Conservation (phyloP, 331 rosid genomes). For the Rosa hybrid region DNA sequence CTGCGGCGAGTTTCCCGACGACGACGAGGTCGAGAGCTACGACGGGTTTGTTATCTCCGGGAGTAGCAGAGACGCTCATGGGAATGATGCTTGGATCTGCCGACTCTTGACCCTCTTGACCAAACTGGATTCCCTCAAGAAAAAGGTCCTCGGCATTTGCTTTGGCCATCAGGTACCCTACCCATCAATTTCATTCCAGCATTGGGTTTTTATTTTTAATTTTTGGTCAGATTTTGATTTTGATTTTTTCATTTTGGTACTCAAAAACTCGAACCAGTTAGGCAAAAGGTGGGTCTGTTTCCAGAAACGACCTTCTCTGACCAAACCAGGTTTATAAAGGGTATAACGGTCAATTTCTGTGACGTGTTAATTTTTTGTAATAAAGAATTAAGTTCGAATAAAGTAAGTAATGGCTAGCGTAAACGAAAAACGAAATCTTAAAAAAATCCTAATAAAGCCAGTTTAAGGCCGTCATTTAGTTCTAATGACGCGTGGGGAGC, state of each 20-base stretch:
- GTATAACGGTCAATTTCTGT: background rate
- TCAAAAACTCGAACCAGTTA: background rate
- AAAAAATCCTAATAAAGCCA: background rate
- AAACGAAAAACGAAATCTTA: background rate
- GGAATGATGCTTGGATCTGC: constrained; percentile 76
- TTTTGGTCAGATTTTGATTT: background rate
- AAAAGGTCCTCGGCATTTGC: constrained; percentile 81
- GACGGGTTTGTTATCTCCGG: constrained; percentile 87
- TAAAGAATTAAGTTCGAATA: background rate
- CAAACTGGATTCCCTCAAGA: constrained; percentile 52
- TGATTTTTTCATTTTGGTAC: background rate
- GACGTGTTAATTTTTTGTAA: background rate
- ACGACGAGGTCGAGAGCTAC: constrained; percentile 36
- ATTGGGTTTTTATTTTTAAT: background rate
- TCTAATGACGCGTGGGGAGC: background rate
- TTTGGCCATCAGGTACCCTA: constrained; percentile 82
- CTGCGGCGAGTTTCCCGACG: constrained; percentile 55
- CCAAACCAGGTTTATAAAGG: background rate
- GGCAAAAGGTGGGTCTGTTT: background rate
- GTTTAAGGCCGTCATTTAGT: background rate
- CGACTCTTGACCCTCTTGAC: constrained; percentile 48
- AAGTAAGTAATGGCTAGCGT: background rate
- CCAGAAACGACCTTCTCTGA: background rate
- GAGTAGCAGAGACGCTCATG: constrained; percentile 82
- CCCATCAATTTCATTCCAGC: background rate